Evolutionary conservation across 23 red algal species (phyloP), one percentile per base, ranked within the genome.

Genomic region (Gracilariopsis chorda): DNA sequence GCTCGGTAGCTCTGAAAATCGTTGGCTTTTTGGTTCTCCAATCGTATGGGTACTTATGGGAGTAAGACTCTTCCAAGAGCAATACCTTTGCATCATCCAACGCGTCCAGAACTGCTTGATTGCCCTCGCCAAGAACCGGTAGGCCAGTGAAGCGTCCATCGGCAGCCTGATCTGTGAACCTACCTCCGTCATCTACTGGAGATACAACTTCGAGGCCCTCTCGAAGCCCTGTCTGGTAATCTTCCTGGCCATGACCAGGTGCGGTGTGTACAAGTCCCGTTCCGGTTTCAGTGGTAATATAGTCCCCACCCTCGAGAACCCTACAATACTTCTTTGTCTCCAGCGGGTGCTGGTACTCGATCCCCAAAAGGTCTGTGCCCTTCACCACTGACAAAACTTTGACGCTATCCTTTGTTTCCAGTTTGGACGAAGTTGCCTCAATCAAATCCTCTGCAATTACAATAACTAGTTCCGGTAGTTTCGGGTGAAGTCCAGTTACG

Each of bases 1-100:
- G 96, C 51, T 98, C 96, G 0, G 96, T 98, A 12, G 93, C 91
- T 19, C 96, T 88, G 63, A 95, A 95, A 61, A 98, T 98, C 56
- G 96, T 98, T 1, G 96, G 96, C 47, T 98, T 94, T 67, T 95
- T 98, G 11, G 96, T 96, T 58, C 96, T 57, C 96, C 96, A 98
- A 42, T 98, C 96, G 61, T 98, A 98, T 2, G 96, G 96, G 70
- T 98, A 98, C 53, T 98, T 98, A 86, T 98, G 96, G 16, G 82
- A 53, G 65, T 98, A 98, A 7, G 33, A n/a, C 78, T 98, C 96
- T 57, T 98, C 91, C 35, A 94, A 37, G 8, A 98, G 78, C 40
- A 98, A 77, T 37, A 86, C 73, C 36, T 77, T 57, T n/a, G 49
- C 49, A 2, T 88, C 78, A 7, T 34, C 55, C 0, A 98, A 17